A percentile compares a stretch with the other conserved stretches of the same genome.
phyloP scores from a whole-genome alignment of 306 rosid species.

The Corylus avellana region DNA sequence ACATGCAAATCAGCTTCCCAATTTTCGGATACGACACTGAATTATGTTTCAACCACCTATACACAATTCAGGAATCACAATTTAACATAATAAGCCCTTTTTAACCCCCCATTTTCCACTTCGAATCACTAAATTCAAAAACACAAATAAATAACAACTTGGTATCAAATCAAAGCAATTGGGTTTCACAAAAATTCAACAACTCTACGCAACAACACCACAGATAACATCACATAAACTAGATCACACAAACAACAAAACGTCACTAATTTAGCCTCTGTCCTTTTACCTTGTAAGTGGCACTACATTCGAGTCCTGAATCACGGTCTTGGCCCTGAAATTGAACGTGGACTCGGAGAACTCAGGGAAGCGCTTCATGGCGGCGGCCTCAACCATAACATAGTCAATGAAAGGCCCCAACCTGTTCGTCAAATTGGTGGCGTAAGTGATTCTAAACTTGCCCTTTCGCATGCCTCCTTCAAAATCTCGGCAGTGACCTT shows the following conservation, averaged over 20 bases:
- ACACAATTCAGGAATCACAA: conserved; percentile 22
- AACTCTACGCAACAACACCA: not conserved
- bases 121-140: not conserved
- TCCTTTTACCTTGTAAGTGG: conserved; percentile 65
- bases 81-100: conserved; percentile 23
- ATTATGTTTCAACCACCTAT: conserved; percentile 95
- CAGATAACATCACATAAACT: not conserved
- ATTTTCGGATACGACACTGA: conserved; percentile 78
- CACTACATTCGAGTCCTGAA: conserved; percentile 74
- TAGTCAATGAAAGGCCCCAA: conserved; percentile 63
- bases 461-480: conserved; percentile 70
- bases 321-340: conserved; percentile 72
- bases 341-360: conserved; percentile 65
- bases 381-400: conserved; percentile 84
- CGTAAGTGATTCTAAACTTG: conserved; percentile 80
- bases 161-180: not conserved
- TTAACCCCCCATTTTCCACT: not conserved
- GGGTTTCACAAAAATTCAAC: not conserved
- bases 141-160: not conserved
- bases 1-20: conserved; percentile 80
- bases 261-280: not conserved
- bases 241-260: not conserved
- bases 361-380: conserved; percentile 64
- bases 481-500: conserved; percentile 78
- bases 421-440: conserved; percentile 50